Base-by-base conservation (phyloP, 2,329 filamentous ascomycete species). In the Aspergillus jensenii region DNA sequence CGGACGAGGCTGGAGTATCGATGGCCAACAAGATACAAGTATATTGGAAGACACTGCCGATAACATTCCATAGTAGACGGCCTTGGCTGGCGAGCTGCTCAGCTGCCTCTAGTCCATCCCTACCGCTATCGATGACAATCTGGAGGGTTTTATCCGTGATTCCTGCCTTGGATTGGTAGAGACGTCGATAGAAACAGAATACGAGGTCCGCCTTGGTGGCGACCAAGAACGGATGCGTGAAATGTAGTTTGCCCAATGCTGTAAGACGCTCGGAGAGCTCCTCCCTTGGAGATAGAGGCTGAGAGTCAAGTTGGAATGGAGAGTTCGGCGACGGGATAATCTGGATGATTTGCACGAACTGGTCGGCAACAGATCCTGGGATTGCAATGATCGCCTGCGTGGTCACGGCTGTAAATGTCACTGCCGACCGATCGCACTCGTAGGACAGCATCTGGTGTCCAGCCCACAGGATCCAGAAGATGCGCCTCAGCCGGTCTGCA, bases 391-490 rank as follows among this genome's bases (percentile, higher is more conserved):
- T 64, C 21, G 66, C 0, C 60, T 67, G 62, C 14, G 62, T 65
- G 43, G 68, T 70, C 44, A 71, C 68, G 11, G 59, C 39, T 25
- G 58, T 39, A 58, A 70, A 70, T 4, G 0, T 0, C 15, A 71
- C 70, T 51, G 69, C n/a, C 9, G 69, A 70, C 33, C 61, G 64
- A 62, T 72, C 69, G 27, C 66, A 65, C 61, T 72, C 70, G 58
- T 72, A 72, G 4, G 67, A 72, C 6, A 72, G 57, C 65, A 72
- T 71, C 11, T 55, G 52, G 58, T 72, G 70, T 7, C 62, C 70
- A 4, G 70, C 68, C 70, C 70, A 72, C 2, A 66, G 63, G 55
- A 71, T 61, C 70, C 69, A 72, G 46, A 72, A 72, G n/a, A 72
- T 72, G 17, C 70, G 49, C 48, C 68, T 64, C 51, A 71, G 59